Base-by-base conservation (phyloP, 208 protist species). In the Trypanosomatidae sp. region DNA sequence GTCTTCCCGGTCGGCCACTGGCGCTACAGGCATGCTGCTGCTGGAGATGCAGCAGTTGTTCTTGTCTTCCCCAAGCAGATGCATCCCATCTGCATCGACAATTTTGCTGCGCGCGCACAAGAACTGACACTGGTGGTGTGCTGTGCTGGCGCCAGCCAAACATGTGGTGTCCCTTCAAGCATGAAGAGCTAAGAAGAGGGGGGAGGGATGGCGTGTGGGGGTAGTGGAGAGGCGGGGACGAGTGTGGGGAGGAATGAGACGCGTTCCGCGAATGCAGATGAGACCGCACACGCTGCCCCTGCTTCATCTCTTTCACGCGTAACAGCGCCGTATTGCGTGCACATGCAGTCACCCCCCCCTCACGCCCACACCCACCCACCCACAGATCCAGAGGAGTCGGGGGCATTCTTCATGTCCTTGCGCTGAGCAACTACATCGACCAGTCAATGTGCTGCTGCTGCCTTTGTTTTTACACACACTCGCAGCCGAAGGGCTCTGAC, bases 111-210 rank as follows among this genome's bases (percentile, higher is more conserved):
- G 86, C 71, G 91, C 75, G 15, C 72, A 85, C 55, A 88, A 83
- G 64, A 91, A 78, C 69, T 91, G 80, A 15, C 84, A 75, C 70
- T 94, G 84, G 25, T 85, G 89, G 8, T 85, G 89, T 76, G 88
- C 86, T 3, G 82, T 79, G 17, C 87, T 87, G 10, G 73, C 80
- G 62, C 88, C 85, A 13, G 76, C 69, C 36, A 39, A 39, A 39
- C 36, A 39, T 39, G 36, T 39, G 36, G 36, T 6, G 36, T 39
- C 3, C 36, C 36, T 39, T 39, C 36, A 39, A 39, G 36, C 36
- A 39, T 39, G 36, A 39, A 39, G 36, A 39, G 43, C 83, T 80
- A n/a, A 88, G 65, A 59, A 74, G 36, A 39, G 36, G 36, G 36
- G 36, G 36, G 36, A 39, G 36, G 36, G 36, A 39, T 39, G 36